These are phyloP conservation scores for Debaryomyces sp. DNA, from an alignment of 1,139 yeast species.

Conservation along the genomic window DNA sequence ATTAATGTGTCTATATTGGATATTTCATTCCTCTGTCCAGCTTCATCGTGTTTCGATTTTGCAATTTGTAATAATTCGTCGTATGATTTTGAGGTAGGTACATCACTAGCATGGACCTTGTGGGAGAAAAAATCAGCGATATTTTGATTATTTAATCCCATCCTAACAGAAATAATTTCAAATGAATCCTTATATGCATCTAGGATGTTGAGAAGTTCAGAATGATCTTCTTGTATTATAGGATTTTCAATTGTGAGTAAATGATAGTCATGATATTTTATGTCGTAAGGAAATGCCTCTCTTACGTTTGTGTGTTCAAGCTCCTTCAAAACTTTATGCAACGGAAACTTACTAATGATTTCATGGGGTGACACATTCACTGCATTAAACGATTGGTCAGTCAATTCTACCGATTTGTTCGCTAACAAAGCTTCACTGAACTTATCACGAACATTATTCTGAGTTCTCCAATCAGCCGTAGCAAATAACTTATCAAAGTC, in stretches of 20 bases:
- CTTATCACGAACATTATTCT: slow-evolving; percentile 11
- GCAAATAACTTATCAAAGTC: slow-evolving; percentile 6
- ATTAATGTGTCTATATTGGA: slow-evolving; percentile 20
- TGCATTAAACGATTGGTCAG: slow-evolving; percentile 5
- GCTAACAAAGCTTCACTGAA: slow-evolving; percentile 12
- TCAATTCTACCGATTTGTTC: slow-evolving; percentile 10
- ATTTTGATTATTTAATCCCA: slow-evolving; percentile 20
- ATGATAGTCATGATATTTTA: slow-evolving; percentile 28
- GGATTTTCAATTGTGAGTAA: slow-evolving; percentile 36
- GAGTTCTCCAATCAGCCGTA: slow-evolving; percentile 12
- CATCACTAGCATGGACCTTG: slow-evolving; percentile 3
- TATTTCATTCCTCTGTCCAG: not conserved
- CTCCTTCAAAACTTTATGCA: slow-evolving; percentile 1
- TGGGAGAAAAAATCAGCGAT: slow-evolving; percentile 19
- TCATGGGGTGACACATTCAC: slow-evolving; percentile 1
- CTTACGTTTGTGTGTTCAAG: slow-evolving; percentile 9
- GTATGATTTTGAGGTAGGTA: slow-evolving; percentile 13
- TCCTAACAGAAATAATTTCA: slow-evolving; percentile 32
- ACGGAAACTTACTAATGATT: slow-evolving; percentile 10
- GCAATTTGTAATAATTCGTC: slow-evolving; percentile 21
- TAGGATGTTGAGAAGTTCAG: slow-evolving; percentile 23
- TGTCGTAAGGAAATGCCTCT: slow-evolving; percentile 33
- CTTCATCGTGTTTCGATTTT: slow-evolving; percentile 8
- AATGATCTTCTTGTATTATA: slow-evolving; percentile 24
- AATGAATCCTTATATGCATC: slow-evolving; percentile 21